Evolutionary conservation across 176 grass and related monocot genomes (phyloP), one percentile per base, ranked within the genome.

Genomic region (Ananas comosus): DNA sequence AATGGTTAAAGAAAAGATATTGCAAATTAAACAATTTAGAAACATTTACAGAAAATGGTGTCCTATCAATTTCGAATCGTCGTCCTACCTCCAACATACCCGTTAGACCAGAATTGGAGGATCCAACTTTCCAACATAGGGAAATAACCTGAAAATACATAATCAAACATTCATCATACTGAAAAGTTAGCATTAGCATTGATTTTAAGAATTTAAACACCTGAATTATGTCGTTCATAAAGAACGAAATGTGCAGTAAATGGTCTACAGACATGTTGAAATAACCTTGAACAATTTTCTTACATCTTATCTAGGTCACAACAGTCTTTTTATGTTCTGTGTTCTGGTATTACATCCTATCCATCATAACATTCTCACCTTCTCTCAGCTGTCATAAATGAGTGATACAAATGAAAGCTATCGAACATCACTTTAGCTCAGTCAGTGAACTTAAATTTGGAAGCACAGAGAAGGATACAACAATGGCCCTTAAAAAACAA

Each of bases 41-140:
- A 10, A 33, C 28, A 59, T 33, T 47, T 59, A 53, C 48, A 22
- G 48, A 73, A 75, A 13, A 52, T 21, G 4, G 64, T 50, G 51
- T 12, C 14, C 16, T 22, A 3, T 27, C 25, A 65, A 51, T 19
- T n/a, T 54, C 21, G 24, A 75, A 49, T 75, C 22, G 4, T 14
- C 4, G 12, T 24, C 53, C 33, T 75, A 84, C 82, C 72, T 80
- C 76, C 61, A 80, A 63, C 77, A 72, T 67, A 59, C 76, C 76
- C 68, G 27, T 11, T 70, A 84, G 64, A 42, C 72, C 82, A 75
- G 77, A 59, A 75, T 66, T 57, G 17, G 67, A 79, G 18, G 76
- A 71, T 17, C 52, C 72, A 58, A 65, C 51, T 19, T 80, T 84
- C 72, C 72, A 84, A 65, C 77, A 84, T 2, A 84, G 67, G 11